These are phyloP conservation scores for Camellia japonica DNA, from an alignment of 148 eudicot species.

Conservation along the genomic window DNA sequence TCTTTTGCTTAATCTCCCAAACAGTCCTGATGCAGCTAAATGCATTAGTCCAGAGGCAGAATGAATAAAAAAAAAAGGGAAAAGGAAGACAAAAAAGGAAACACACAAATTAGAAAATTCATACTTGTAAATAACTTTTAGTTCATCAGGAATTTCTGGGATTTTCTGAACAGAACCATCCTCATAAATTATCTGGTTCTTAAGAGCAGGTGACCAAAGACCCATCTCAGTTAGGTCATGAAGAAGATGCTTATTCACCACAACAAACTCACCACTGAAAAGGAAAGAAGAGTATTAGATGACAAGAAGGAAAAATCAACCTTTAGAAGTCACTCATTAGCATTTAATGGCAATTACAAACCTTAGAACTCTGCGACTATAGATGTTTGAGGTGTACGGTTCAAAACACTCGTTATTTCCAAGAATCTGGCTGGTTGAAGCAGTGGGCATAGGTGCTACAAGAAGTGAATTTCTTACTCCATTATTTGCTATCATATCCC, in stretches of 20 bases:
- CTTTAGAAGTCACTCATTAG: background rate
- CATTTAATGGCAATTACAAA: constrained; percentile 18
- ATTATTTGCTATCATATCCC: constrained; percentile 56
- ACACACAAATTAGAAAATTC: background rate
- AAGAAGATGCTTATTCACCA: constrained; percentile 93
- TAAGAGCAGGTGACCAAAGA: constrained; percentile 74
- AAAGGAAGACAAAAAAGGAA: background rate
- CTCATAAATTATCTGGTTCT: constrained; percentile 73
- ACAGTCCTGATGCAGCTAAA: constrained; percentile 57
- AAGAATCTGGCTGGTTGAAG: constrained; percentile 63
- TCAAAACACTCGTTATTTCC: constrained; percentile 97
- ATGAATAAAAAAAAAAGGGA: background rate
- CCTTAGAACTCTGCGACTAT: constrained; percentile 91
- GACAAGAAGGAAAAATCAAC: background rate
- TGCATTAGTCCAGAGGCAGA: constrained; percentile 1
- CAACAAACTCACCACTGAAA: constrained; percentile 95
- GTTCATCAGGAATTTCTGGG: constrained; percentile 63
- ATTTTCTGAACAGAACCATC: constrained; percentile 85
- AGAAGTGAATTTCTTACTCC: constrained; percentile 91
- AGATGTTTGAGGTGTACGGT: constrained; percentile 92
- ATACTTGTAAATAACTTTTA: constrained; percentile 71
- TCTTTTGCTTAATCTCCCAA: constrained; percentile 81
- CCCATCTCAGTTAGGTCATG: constrained; percentile 92
- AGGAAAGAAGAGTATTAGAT: background rate
- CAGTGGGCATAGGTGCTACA: constrained; percentile 42